A percentile compares a stretch with the other conserved stretches of the same genome.
Conservation (phyloP, 2,329 filamentous ascomycete species). For the Claviceps pazoutovae region DNA sequence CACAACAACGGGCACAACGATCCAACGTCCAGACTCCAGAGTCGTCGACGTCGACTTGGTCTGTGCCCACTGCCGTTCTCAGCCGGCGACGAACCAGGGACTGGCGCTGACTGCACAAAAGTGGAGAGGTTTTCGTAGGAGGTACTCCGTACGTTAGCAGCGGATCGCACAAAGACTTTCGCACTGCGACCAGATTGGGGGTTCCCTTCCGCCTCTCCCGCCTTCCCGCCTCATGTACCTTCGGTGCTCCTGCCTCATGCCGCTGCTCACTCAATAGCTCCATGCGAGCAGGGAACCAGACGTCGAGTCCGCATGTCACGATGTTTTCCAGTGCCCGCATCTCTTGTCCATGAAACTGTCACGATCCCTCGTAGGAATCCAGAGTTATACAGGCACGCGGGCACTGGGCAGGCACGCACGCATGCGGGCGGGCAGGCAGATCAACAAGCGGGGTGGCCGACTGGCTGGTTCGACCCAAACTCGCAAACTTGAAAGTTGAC, state of each 20-base stretch:
- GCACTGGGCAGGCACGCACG: background rate
- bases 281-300: background rate
- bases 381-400: background rate
- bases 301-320: background rate
- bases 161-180: too few species aligned
- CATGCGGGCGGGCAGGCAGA: background rate
- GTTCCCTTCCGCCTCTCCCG: background rate
- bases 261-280: background rate
- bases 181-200: background rate
- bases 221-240: background rate
- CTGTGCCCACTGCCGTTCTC: too few species aligned
- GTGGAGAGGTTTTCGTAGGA: background rate
- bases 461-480: background rate
- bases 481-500: background rate
- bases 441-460: background rate
- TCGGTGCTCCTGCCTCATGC: background rate
- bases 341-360: background rate
- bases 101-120: background rate
- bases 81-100: too few species aligned
- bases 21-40: too few species aligned
- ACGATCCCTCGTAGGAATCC: background rate
- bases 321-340: background rate
- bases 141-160: background rate
- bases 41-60: too few species aligned
- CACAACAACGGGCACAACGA: too few species aligned